These are phyloP conservation scores for Ogataea thermomethanolica DNA, from an alignment of 805 yeast genomes.

Conservation along the genomic window DNA sequence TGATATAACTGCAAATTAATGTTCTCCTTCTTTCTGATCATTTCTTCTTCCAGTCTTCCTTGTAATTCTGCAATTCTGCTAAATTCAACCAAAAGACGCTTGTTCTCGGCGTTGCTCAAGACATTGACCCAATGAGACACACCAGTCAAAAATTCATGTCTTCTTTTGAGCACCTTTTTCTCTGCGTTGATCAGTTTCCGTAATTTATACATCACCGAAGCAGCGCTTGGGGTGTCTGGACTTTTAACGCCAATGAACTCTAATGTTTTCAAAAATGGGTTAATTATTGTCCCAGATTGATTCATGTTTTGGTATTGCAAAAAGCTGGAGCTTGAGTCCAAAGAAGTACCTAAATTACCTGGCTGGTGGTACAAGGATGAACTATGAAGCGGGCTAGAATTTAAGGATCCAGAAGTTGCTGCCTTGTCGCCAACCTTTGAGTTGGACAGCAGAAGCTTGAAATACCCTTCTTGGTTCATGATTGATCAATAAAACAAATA, in stretches of 20 bases:
- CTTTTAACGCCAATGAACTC: conserved; percentile 27
- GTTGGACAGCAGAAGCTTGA: conserved; percentile 16
- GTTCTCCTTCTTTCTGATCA: conserved; percentile 41
- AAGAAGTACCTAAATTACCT: conserved; percentile 13
- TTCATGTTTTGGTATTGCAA: conserved; percentile 21
- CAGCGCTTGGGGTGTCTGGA: conserved; percentile 27
- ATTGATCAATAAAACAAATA: background rate
- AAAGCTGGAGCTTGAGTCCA: conserved; percentile 19
- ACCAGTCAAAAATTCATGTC: conserved; percentile 39
- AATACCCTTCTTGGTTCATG: conserved; percentile 17
- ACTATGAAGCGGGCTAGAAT: conserved; percentile 23
- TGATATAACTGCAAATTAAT: conserved; percentile 42
- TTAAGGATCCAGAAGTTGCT: conserved; percentile 16
- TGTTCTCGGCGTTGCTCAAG: conserved; percentile 39
- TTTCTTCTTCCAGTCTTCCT: conserved; percentile 32
- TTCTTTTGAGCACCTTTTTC: conserved; percentile 35
- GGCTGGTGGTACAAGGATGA: conserved; percentile 19
- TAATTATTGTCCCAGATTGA: conserved; percentile 20
- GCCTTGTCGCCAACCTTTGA: conserved; percentile 13
- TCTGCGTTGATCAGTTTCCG: conserved; percentile 38
- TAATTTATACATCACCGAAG: conserved; percentile 33
- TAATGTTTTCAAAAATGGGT: conserved; percentile 23
- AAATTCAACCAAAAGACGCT: conserved; percentile 39
- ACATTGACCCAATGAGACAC: conserved; percentile 40
- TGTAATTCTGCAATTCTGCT: conserved; percentile 38